A percentile compares a stretch with the other conserved stretches of the same genome.
Evolutionary conservation across 208 protist species (phyloP).

Genomic region (Lotmaria passim): DNA sequence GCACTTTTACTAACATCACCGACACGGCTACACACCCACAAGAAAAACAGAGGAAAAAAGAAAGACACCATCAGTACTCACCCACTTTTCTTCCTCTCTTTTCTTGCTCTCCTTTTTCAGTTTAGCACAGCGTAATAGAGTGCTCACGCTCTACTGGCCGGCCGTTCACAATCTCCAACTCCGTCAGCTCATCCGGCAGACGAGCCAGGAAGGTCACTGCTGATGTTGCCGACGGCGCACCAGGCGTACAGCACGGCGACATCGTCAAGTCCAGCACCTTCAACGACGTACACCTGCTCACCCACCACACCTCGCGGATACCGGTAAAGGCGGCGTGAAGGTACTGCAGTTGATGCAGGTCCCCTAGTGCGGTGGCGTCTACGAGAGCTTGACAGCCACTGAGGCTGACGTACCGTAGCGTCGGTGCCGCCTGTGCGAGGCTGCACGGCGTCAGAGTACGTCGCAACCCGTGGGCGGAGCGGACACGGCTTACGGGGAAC

Average conservation of each 20-base stretch:
- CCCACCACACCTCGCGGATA: slow-evolving; percentile 13
- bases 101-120: no score
- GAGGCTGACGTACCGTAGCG: slow-evolving; percentile 10
- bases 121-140: no score
- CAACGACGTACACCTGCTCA: slow-evolving; percentile 10
- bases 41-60: no score
- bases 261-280: slow-evolving; percentile 21
- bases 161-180: slow-evolving; percentile 22
- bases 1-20: no score
- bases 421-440: neutral
- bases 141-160: slow-evolving; percentile 7
- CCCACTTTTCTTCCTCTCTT: no score
- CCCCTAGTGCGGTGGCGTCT: slow-evolving; percentile 10
- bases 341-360: slow-evolving; percentile 85
- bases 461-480: neutral
- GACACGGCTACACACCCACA: no score
- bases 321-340: slow-evolving; percentile 86
- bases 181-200: slow-evolving; percentile 13
- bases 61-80: no score
- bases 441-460: neutral
- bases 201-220: slow-evolving; percentile 1
- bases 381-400: slow-evolving; percentile 9
- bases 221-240: neutral
- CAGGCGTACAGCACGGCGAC: slow-evolving; percentile 17
- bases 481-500: neutral